A percentile compares a stretch with the other conserved stretches of the same genome.
phyloP scores from a whole-genome alignment of 768 basidiomycete genomes.

The Naematelia encephala region DNA sequence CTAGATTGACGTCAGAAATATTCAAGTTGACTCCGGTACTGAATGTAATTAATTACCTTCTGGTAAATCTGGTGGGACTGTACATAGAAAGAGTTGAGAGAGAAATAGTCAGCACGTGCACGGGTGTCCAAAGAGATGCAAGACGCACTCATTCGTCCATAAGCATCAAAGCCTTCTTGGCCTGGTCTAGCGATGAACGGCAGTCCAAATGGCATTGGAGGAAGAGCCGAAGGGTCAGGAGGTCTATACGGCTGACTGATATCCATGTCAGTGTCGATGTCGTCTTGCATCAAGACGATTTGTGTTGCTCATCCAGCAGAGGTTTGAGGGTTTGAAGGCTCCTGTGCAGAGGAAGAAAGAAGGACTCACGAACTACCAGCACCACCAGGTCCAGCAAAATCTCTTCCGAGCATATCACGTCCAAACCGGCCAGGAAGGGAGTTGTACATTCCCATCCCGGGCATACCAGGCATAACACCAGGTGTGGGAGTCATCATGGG shows the following conservation, averaged over 20 bases:
- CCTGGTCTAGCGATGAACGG: constrained; percentile 46
- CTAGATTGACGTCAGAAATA: constrained; percentile 23
- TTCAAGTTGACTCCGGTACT: neutral
- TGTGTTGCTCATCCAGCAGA: neutral
- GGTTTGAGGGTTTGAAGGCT: neutral
- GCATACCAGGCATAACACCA: constrained; percentile 44
- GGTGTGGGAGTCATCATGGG: constrained; percentile 33
- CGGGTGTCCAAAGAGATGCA: no score
- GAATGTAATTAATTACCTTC: no score
- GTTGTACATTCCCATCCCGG: constrained; percentile 39
- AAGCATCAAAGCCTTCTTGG: constrained; percentile 45
- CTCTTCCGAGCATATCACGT: constrained; percentile 44
- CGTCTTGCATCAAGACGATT: no score
- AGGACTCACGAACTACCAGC: constrained; percentile 30
- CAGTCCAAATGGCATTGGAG: constrained; percentile 43
- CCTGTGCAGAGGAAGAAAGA: neutral
- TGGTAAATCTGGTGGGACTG: constrained; percentile 42
- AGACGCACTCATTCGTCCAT: constrained; percentile 42
- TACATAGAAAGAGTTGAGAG: no score
- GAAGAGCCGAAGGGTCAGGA: constrained; percentile 38
- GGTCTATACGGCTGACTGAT: constrained; percentile 44
- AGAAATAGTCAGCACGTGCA: neutral
- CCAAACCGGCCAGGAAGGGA: constrained; percentile 44
- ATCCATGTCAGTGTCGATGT: constrained; percentile 5
- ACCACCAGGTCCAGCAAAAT: constrained; percentile 48